Base-by-base conservation (phyloP, 208 protist genomes). In the Vickermania ingenoplastis region DNA sequence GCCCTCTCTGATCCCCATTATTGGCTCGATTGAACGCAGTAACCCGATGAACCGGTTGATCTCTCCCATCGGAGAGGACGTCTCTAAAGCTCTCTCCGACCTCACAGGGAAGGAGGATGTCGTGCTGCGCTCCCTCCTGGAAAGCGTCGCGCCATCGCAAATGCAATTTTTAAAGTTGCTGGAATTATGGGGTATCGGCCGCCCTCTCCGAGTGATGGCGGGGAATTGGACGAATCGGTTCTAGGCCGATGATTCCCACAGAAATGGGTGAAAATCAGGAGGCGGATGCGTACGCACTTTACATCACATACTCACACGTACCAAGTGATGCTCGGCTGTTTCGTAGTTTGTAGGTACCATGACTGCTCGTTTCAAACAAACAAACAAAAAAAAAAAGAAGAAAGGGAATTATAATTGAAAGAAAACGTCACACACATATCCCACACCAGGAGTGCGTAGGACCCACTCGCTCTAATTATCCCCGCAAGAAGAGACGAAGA, bases 181-280 rank as follows among this genome's bases (percentile, higher is more conserved):
- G 52, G 86, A 92, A 87, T 92, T 92, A 89, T 89, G 79, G 79
- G 75, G 79, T 64, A 88, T 88, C 53, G 67, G 63, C 31, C 77
- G 82, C 52, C 64, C 67, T 67, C 71, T 63, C 7, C 57, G 63
- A 36, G 64, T 68, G 63, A 59, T 73, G 11, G 69, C 70, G 63
- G 59, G 26, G 17, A 56, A 36, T 30, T 45, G 29, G n/a, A 48
- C 2, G 28, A 1, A 1, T 5, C 13, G 14, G 23, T 31, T 50
- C 13, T 2, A 31, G 55, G 26, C 57, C 26, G 25, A 11, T 27
- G 31, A 41, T 24, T 1, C 23, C n/a, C n/a, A n/a, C n/a, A n/a
- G n/a, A n/a, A n/a, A n/a, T n/a, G n/a, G n/a, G n/a, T n/a, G n/a
- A n/a, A n/a, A n/a, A n/a, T n/a, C n/a, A n/a, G n/a, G n/a, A n/a